phyloP scores from a whole-genome alignment of 2,329 filamentous ascomycete species.

The Pseudocercospora fijiensis region DNA sequence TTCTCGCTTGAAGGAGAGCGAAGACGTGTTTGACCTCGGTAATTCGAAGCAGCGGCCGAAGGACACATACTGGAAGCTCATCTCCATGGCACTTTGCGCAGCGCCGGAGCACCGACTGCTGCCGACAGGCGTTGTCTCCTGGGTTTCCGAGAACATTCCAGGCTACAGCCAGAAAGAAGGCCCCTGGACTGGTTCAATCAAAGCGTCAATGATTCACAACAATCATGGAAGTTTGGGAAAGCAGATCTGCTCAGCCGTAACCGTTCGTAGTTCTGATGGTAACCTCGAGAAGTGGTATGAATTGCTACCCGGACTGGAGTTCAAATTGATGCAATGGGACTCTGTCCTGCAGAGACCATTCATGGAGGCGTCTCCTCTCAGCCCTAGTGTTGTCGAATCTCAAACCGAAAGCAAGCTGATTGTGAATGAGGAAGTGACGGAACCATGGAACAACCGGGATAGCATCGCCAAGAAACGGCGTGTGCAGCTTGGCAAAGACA shows the following conservation, averaged over 20 bases:
- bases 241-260: not conserved
- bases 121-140: conserved; percentile 24
- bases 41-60: conserved; percentile 26
- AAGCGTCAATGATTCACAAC: conserved; percentile 22
- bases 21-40: conserved; percentile 24
- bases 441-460: not conserved
- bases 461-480: not conserved
- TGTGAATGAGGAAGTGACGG: not conserved
- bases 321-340: conserved; percentile 31
- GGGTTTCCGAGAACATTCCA: conserved; percentile 35
- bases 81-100: conserved; percentile 35
- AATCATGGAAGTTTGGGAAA: conserved; percentile 12
- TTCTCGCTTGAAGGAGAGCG: not conserved
- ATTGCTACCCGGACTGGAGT: conserved; percentile 25
- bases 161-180: conserved; percentile 23
- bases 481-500: not conserved
- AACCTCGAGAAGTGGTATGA: conserved; percentile 20
- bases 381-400: not conserved
- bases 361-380: not conserved
- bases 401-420: not conserved
- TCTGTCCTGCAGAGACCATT: conserved; percentile 22
- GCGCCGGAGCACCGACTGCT: conserved; percentile 27
- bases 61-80: conserved; percentile 26
- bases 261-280: not conserved
- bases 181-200: conserved; percentile 22